Conservation (phyloP, 2,329 filamentous ascomycete genomes). For the Amphichorda felina region DNA sequence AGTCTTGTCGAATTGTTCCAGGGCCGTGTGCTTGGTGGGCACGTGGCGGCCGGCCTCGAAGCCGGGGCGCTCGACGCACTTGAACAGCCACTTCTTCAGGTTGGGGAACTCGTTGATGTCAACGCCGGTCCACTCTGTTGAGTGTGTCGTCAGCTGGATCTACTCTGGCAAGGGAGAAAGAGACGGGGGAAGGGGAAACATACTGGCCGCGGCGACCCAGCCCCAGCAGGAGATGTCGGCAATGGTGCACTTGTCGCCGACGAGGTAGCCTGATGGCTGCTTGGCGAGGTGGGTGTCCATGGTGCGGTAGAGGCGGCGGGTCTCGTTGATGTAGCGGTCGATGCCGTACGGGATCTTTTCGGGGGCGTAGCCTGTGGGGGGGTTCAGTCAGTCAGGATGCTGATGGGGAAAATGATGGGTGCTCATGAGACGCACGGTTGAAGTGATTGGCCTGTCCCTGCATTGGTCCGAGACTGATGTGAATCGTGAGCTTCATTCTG, state of each 20-base stretch:
- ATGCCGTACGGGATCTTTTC: conserved; percentile 76
- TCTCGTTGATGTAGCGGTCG: conserved; percentile 73
- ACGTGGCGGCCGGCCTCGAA: conserved; percentile 66
- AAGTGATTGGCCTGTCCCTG: conserved; percentile 69
- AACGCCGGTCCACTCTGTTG: conserved; percentile 24
- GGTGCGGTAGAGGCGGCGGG: conserved; percentile 67
- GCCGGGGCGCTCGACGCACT: conserved; percentile 54
- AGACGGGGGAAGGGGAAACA: conserved; percentile 5
- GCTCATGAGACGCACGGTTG: conserved; percentile 31
- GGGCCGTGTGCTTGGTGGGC: conserved; percentile 52
- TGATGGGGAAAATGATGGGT: not conserved
- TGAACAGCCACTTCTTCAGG: conserved; percentile 66
- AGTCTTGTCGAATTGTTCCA: conserved; percentile 29
- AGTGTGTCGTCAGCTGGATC: not conserved
- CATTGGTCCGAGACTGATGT: conserved; percentile 3
- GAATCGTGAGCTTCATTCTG: not conserved
- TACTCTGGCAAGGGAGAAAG: not conserved
- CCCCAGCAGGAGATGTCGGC: conserved; percentile 75
- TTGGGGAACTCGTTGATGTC: conserved; percentile 65
- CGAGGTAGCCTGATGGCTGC: conserved; percentile 43
- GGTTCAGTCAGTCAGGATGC: not conserved
- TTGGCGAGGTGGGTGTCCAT: conserved; percentile 59
- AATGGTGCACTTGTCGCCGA: conserved; percentile 58
- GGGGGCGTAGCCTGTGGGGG: conserved; percentile 53
- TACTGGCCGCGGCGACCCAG: conserved; percentile 52